These are phyloP conservation scores for Venturia aucupariae DNA, from an alignment of 2,329 filamentous ascomycete genomes.

Conservation along the genomic window DNA sequence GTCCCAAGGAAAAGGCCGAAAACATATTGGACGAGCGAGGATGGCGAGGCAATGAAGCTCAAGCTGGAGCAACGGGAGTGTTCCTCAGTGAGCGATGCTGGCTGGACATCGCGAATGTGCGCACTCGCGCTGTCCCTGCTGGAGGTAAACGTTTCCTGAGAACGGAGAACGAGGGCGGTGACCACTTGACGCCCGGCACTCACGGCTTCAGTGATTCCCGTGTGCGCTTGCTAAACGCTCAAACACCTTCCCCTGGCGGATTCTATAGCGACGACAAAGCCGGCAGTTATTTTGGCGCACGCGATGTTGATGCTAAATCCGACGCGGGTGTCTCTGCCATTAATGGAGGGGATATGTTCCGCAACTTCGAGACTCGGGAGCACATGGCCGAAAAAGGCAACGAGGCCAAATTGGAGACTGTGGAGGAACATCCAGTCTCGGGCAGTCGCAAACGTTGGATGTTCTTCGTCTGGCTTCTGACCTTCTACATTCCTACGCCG, in stretches of 20 bases:
- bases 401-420: constrained; percentile 79
- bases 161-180: constrained; percentile 47
- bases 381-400: constrained; percentile 94
- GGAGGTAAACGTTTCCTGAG: constrained; percentile 22
- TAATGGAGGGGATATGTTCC: constrained; percentile 93
- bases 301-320: constrained; percentile 75
- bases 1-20: constrained; percentile 84
- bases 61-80: constrained; percentile 82
- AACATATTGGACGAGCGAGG: constrained; percentile 83
- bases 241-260: constrained; percentile 44
- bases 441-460: constrained; percentile 85
- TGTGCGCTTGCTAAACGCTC: constrained; percentile 42
- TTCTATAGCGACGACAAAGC: constrained; percentile 68
- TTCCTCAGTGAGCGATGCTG: constrained; percentile 95
- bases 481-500: constrained; percentile 82
- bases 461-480: constrained; percentile 70
- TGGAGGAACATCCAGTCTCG: constrained; percentile 73
- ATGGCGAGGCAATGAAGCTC: constrained; percentile 87
- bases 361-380: constrained; percentile 85
- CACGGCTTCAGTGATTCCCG: constrained; percentile 51
- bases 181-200: constrained; percentile 44
- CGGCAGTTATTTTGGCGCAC: constrained; percentile 70
- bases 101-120: constrained; percentile 74
- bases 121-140: constrained; percentile 31
- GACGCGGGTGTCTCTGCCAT: constrained; percentile 89